Base-by-base conservation (phyloP, 768 basidiomycete species). In the Gautieria morchelliformis region DNA sequence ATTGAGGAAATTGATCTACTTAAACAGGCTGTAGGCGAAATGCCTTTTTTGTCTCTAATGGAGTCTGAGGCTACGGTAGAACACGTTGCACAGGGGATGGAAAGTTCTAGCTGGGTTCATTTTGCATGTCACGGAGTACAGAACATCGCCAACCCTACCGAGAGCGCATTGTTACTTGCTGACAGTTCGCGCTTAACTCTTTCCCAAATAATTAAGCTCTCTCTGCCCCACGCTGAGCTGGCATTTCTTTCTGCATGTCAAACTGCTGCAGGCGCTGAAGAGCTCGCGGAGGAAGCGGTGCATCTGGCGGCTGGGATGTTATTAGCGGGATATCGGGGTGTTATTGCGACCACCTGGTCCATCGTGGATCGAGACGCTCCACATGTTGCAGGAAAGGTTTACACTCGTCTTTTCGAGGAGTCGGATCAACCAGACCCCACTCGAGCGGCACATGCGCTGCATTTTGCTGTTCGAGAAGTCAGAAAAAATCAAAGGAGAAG, bases 231-330 rank as follows among this genome's bases (percentile, higher is more conserved):
- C n/a, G 40, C 40, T 4, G 40, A 41, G 4, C n/a, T 41, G 4
- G 40, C 40, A 12, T 41, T 41, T n/a, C 40, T 41, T n/a, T 41
- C 40, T 41, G 40, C 40, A 14, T 41, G 40, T 41, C 40, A 41
- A 41, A 41, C 40, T 14, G 40, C 40, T 8, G n/a, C n/a, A n/a
- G 40, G 40, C 14, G 9, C 9, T 17, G 8, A 49, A 2, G 17
- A 58, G 0, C 63, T 67, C 4, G 66, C 69, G 0, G 69, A 72
- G 54, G 71, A 73, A 56, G 59, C 65, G 11, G 60, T 72, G 3
- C 68, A 71, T 32, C 69, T 72, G 7, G 71, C 71, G 1, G 64
- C 70, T 1, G 71, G 65, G 20, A 63, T 73, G 63, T 71, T 69
- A 33, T 72, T 72, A 46, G 58, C 63, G 0, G 71, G 71, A 1